phyloP scores from a whole-genome alignment of 129 eudicot genomes.

The Artemisia annua region DNA sequence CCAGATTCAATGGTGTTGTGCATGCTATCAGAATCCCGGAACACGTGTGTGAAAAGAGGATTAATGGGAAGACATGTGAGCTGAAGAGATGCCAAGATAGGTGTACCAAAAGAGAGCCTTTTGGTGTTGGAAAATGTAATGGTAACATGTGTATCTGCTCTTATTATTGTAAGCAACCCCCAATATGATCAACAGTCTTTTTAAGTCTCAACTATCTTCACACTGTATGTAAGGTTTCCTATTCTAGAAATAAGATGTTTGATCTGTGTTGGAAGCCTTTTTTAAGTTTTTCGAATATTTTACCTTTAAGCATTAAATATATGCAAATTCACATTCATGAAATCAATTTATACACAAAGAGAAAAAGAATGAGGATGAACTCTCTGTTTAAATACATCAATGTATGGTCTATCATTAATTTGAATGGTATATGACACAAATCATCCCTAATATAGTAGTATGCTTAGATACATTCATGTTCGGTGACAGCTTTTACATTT shows the following conservation, averaged over 20 bases:
- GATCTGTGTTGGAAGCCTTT: conserved; percentile 17
- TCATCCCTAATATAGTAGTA: not conserved
- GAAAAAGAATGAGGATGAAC: not conserved
- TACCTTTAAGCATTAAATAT: not conserved
- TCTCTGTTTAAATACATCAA: not conserved
- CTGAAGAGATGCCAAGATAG: conserved; percentile 30
- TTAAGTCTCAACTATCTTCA: not conserved
- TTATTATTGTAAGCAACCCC: conserved; percentile 51
- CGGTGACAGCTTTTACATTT: not conserved
- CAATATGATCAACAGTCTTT: conserved; percentile 25
- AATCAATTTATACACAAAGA: not conserved
- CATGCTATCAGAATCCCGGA: conserved; percentile 48
- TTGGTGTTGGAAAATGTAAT: conserved; percentile 44
- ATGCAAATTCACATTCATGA: conserved; percentile 12
- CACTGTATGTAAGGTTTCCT: conserved; percentile 14
- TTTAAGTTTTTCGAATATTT: not conserved
- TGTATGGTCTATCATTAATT: not conserved
- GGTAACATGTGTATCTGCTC: conserved; percentile 46
- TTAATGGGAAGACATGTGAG: conserved; percentile 30
- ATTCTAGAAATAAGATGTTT: conserved; percentile 18
- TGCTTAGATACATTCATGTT: not conserved
- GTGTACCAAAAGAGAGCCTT: conserved; percentile 44
- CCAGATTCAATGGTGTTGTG: conserved; percentile 12
- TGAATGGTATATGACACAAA: not conserved
- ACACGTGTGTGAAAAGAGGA: conserved; percentile 39